A percentile compares a stretch with the other conserved stretches of the same genome.
Evolutionary conservation across 202 grass and related monocot species (phyloP).

Genomic region (Panicum hallii): DNA sequence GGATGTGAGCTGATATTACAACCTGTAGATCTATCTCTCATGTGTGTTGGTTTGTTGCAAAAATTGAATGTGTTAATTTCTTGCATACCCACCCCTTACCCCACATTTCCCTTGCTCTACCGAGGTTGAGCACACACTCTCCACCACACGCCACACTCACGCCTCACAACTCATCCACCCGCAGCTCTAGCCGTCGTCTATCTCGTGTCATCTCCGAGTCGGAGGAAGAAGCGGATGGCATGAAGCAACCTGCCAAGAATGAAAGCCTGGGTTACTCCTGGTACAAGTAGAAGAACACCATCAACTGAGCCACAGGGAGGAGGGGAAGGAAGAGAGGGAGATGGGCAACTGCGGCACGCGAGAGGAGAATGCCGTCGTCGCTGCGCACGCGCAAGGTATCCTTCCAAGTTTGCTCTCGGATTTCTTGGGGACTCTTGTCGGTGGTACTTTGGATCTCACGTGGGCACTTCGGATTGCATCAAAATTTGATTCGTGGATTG

Average conservation of each 20-base stretch:
- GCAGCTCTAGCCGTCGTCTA: background rate
- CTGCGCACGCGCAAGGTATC: constrained; percentile 91
- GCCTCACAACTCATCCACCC: background rate
- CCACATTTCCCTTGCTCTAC: background rate
- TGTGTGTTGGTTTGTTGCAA: background rate
- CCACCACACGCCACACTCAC: background rate
- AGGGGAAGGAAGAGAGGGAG: constrained; percentile 6
- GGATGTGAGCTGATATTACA: background rate
- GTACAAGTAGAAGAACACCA: constrained; percentile 33
- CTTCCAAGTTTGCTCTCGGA: background rate
- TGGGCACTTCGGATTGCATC: constrained; percentile 25
- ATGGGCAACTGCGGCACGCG: constrained; percentile 99
- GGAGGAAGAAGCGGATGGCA: constrained; percentile 19
- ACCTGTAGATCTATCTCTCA: background rate
- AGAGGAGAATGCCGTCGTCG: constrained; percentile 99
- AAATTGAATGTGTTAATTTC: background rate
- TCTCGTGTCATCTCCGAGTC: background rate
- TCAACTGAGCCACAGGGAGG: background rate
- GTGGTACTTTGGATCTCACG: constrained; percentile 43
- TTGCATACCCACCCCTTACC: background rate
- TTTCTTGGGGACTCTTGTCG: constrained; percentile 17
- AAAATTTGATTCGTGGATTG: constrained; percentile 13
- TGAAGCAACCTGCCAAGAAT: constrained; percentile 57
- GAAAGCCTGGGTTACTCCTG: constrained; percentile 42
- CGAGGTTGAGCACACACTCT: background rate